Percentiles rank a stretch among this genome's conserved stretches.
Conservation (phyloP, 768 basidiomycete genomes). For the Pseudohyphozyma bogoriensis region DNA sequence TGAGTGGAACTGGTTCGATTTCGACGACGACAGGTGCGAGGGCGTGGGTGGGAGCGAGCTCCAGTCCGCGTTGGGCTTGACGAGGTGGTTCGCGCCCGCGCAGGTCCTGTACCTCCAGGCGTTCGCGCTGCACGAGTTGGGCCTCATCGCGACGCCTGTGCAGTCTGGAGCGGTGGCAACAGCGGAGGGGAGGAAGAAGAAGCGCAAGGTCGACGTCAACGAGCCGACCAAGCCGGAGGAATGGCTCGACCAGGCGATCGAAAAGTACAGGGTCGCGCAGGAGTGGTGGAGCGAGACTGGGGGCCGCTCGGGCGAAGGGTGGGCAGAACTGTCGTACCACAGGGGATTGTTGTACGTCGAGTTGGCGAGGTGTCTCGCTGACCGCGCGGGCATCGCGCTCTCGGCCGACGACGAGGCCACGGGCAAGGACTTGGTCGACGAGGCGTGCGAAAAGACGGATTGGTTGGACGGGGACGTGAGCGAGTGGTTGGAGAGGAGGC, state of each 20-base stretch:
- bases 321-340: not conserved
- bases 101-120: conserved; percentile 12
- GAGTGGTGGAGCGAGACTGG: too few species aligned
- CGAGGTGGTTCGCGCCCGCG: not conserved
- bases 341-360: not conserved
- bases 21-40: not conserved
- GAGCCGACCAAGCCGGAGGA: conserved; percentile 15
- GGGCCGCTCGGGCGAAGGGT: not conserved
- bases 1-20: not conserved
- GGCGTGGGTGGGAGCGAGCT: not conserved
- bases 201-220: conserved; percentile 23
- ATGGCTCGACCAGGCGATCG: conserved; percentile 17
- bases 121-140: conserved; percentile 15
- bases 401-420: not conserved
- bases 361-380: not conserved
- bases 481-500: too few species aligned
- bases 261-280: not conserved
- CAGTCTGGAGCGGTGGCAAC: not conserved
- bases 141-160: conserved; percentile 3
- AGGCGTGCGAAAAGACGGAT: too few species aligned
- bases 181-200: conserved; percentile 2
- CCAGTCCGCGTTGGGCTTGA: conserved; percentile 15
- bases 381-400: not conserved
- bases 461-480: too few species aligned
- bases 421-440: too few species aligned